phyloP scores from a whole-genome alignment of 495 filamentous ascomycete genomes.

The Annulohypoxylon maeteangense region DNA sequence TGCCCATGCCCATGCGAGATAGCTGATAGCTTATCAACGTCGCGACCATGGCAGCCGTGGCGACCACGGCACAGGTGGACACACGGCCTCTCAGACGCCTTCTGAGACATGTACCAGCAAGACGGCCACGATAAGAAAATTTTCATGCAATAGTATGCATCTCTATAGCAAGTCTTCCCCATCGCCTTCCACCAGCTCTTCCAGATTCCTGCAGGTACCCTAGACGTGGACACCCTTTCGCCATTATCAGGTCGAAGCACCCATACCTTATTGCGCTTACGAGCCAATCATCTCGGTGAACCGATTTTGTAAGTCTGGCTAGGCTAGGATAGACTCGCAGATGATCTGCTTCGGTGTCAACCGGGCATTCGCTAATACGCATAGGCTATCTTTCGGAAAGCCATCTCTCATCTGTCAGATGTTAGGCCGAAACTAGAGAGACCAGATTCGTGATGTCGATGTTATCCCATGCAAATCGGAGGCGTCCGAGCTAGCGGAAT shows the following conservation, averaged over 20 bases:
- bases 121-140: conserved; percentile 29
- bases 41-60: conserved; percentile 12
- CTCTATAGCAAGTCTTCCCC: conserved; percentile 28
- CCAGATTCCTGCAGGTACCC: conserved; percentile 47
- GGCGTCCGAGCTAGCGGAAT: conserved; percentile 29
- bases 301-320: conserved; percentile 33
- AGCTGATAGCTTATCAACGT: conserved; percentile 30
- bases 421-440: conserved; percentile 34
- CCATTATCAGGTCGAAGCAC: conserved; percentile 30
- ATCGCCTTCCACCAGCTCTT: conserved; percentile 33
- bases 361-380: conserved; percentile 33
- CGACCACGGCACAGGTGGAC: not conserved
- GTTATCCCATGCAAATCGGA: conserved; percentile 8
- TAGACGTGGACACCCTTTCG: conserved; percentile 37
- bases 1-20: conserved; percentile 25
- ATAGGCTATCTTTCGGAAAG: conserved; percentile 37
- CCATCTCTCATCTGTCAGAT: conserved; percentile 37
- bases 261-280: conserved; percentile 34
- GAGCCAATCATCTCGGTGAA: conserved; percentile 30
- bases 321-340: conserved; percentile 35
- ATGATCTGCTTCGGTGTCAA: conserved; percentile 38
- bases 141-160: conserved; percentile 41
- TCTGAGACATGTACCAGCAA: conserved; percentile 15
- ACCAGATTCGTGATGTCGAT: conserved; percentile 21
- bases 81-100: conserved; percentile 6